These are phyloP conservation scores for Solanum bukasovii DNA, from an alignment of 257 asterid genomes.

Conservation along the genomic window DNA sequence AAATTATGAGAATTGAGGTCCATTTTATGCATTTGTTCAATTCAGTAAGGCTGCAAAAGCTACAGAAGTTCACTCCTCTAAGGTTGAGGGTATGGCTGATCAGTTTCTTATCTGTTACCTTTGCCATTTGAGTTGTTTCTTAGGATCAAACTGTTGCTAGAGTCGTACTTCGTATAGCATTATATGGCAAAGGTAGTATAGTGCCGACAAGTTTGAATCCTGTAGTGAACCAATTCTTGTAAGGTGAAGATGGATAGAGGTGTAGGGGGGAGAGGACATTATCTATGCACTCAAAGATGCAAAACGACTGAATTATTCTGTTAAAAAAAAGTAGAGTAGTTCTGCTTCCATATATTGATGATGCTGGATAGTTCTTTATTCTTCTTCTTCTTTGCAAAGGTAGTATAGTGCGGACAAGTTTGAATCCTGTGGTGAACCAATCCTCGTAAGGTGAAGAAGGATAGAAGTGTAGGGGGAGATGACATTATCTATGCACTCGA, in stretches of 20 bases:
- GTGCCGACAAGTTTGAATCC: background rate
- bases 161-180: background rate
- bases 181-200: background rate
- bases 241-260: background rate
- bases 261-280: background rate
- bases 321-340: background rate
- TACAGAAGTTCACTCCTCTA: background rate
- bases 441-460: background rate
- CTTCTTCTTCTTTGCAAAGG: background rate
- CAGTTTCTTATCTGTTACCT: background rate
- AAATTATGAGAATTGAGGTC: background rate
- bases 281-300: background rate
- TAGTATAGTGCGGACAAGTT: background rate
- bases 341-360: background rate
- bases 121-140: background rate
- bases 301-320: background rate
- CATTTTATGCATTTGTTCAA: background rate
- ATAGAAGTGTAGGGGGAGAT: background rate
- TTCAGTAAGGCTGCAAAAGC: background rate
- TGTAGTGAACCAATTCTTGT: background rate
- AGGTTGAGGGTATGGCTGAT: background rate
- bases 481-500: background rate
- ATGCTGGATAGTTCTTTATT: background rate
- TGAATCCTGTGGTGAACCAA: background rate
- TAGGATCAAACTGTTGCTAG: background rate